Base-by-base conservation (phyloP, 2,329 filamentous ascomycete species). In the Ceratocystis cubensis region DNA sequence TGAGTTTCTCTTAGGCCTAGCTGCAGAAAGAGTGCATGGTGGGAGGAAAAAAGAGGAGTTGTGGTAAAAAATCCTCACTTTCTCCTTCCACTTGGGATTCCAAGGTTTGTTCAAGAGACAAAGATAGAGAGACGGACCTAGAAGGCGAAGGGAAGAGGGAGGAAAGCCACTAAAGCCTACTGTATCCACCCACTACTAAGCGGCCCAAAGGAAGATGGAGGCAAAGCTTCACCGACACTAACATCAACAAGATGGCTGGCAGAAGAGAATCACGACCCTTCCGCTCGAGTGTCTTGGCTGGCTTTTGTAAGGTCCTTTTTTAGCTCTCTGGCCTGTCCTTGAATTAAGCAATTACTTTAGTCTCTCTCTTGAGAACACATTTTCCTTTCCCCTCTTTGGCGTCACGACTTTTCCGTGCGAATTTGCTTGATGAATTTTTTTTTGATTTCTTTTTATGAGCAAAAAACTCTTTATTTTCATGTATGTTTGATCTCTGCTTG, bases 341-440 rank as follows among this genome's bases (percentile, higher is more conserved):
- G 62, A 25, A n/a, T 10, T 30, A 22, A 56, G 20, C 22, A 41
- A 53, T 63, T 63, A 15, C 61, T 6, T 63, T 63, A n/a, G 22
- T 15, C 33, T 44, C 44, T 28, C 17, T 46, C n/a, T 20, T 45
- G 33, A 41, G 37, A 25, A n/a, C 61, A 50, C 28, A 30, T 62
- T 25, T 62, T 22, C 13, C n/a, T 20, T 41, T 41, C 61, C 45
- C 44, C 37, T 63, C 15, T 25, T 28, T 63, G 20, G 44, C 22
- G 46, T 28, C 41, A 63, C 33, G 44, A 30, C 20, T 48, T 48
- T 37, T 57, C 6, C 3, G 37, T 41, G 13, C 37, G 2, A 15
- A 65, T 44, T 53, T 61, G 48, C 61, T 56, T 48, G 37, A 41
- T 41, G 37, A 5, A 15, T 45, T 50, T 33, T 64, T 64, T 33